Conservation (phyloP, 345 rosid genomes). For the Lumnitzera littorea region DNA sequence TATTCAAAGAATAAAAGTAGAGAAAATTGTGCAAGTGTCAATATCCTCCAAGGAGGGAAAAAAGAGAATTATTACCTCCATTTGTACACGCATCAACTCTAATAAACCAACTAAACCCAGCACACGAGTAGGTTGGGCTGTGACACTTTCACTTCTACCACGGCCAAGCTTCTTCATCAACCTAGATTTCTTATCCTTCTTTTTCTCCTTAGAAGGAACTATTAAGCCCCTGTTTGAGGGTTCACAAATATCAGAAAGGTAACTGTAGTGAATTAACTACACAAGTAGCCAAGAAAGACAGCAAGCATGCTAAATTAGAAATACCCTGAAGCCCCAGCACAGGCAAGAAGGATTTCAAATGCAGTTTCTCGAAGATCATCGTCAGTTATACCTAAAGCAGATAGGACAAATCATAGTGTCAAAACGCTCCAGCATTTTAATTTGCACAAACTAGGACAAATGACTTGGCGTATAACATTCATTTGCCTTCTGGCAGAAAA, state of each 20-base stretch:
- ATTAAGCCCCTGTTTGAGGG: slow-evolving; percentile 63
- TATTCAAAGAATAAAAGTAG: background rate
- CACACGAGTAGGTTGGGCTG: slow-evolving; percentile 51
- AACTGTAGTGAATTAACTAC: background rate
- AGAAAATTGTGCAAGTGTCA: background rate
- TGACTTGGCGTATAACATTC: too few species aligned
- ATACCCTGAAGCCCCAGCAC: slow-evolving; percentile 98
- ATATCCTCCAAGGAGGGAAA: background rate
- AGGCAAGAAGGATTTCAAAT: slow-evolving; percentile 84
- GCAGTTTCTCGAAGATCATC: slow-evolving; percentile 97
- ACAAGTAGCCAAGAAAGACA: background rate
- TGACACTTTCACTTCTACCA: slow-evolving; percentile 55
- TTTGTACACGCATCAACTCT: slow-evolving; percentile 86
- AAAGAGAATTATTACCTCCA: slow-evolving; percentile 59
- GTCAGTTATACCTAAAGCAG: slow-evolving; percentile 64
- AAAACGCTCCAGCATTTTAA: background rate
- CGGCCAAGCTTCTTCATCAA: slow-evolving; percentile 94
- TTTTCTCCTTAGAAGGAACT: slow-evolving; percentile 85
- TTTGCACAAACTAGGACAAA: too few species aligned
- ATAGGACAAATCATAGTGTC: background rate
- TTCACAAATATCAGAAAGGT: background rate
- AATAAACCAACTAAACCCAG: slow-evolving; percentile 74
- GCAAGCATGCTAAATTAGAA: slow-evolving; percentile 10
- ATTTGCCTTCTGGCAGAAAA: too few species aligned
- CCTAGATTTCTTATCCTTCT: slow-evolving; percentile 75